Conservation (phyloP, 2,329 filamentous ascomycete species). For the Daldinia sp. region DNA sequence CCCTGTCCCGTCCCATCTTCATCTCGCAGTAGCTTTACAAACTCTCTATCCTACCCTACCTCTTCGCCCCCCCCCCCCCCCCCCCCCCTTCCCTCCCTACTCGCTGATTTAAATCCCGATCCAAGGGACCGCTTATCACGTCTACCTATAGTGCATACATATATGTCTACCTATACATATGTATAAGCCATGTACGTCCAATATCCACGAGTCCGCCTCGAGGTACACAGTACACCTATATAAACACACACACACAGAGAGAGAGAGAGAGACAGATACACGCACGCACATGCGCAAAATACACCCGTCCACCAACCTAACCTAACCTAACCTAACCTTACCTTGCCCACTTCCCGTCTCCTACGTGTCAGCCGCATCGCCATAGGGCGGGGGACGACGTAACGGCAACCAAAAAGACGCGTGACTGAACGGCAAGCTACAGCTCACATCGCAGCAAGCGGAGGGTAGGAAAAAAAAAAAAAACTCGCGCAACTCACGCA, state of each 20-base stretch:
- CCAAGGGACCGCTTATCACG: neutral
- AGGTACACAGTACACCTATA: no score
- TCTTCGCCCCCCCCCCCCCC: neutral
- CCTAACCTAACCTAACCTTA: neutral
- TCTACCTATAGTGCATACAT: neutral
- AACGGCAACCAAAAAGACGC: neutral
- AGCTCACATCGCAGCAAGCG: constrained; percentile 4
- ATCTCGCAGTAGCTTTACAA: neutral
- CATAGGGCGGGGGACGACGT: constrained; percentile 26
- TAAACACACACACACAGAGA: no score
- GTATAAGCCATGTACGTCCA: constrained; percentile 3
- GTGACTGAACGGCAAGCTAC: constrained; percentile 17
- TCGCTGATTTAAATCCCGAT: neutral
- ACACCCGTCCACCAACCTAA: constrained; percentile 3
- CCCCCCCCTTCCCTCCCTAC: neutral
- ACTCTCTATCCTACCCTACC: neutral
- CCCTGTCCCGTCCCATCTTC: neutral
- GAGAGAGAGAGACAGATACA: no score
- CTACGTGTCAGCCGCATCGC: constrained; percentile 35
- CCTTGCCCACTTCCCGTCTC: constrained; percentile 15
- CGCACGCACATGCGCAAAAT: no score
- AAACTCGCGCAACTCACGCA: neutral
- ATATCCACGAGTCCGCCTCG: no score
- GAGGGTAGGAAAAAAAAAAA: neutral
- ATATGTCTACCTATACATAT: neutral